phyloP scores from a whole-genome alignment of 108 stramenopile genomes.

The Skeletonema costatum region DNA sequence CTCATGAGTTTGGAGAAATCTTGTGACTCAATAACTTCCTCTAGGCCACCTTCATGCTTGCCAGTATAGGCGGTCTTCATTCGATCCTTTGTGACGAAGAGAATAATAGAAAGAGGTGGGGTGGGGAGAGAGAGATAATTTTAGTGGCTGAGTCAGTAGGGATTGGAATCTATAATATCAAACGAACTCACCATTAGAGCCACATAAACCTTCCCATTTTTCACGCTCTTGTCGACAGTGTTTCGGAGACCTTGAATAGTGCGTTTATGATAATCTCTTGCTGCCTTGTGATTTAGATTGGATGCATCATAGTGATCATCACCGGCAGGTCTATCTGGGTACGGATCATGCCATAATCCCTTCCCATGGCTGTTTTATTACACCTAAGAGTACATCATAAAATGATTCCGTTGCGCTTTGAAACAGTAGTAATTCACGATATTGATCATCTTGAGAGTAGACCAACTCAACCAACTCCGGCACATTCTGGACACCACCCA shows the following conservation, averaged over 20 bases:
- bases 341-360: no score
- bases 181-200: not conserved
- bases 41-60: not conserved
- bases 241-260: not conserved
- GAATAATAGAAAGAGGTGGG: not conserved
- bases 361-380: no score
- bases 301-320: no score
- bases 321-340: no score
- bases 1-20: not conserved
- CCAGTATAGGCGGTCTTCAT: not conserved
- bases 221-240: not conserved
- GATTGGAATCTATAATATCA: not conserved
- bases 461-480: no score
- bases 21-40: not conserved
- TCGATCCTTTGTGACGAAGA: not conserved
- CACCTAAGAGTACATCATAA: no score
- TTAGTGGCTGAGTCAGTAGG: not conserved
- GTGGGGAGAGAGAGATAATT: not conserved
- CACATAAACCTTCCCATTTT: not conserved
- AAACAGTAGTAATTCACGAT: no score
- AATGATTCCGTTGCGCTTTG: no score
- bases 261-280: not conserved
- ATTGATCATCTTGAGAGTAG: no score
- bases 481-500: no score
- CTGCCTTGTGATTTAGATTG: not conserved